Evolutionary conservation across 257 asterid genomes (phyloP).

Genomic region (Fraxinus pennsylvanica): DNA sequence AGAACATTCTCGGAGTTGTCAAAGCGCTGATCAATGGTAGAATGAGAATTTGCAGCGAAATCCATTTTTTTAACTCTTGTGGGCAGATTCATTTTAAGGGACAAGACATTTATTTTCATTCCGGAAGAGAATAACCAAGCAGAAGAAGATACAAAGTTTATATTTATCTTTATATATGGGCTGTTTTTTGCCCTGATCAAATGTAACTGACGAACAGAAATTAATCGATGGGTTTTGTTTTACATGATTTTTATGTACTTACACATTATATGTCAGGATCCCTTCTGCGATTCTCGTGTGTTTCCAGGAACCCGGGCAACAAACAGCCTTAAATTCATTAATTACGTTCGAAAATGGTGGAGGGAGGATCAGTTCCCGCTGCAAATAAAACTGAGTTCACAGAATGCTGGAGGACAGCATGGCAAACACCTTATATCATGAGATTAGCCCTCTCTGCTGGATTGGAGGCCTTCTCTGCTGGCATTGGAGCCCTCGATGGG

Average conservation of each 20-base stretch:
- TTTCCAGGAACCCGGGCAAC: neutral
- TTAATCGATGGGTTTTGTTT: neutral
- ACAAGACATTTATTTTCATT: neutral
- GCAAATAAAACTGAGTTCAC: no score
- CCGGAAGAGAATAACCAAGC: neutral
- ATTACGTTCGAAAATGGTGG: no score
- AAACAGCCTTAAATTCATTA: neutral
- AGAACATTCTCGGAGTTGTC: no score
- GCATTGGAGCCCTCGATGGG: no score
- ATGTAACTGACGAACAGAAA: neutral
- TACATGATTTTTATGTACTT: neutral
- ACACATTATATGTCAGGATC: slow-evolving; percentile 5
- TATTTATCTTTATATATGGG: neutral
- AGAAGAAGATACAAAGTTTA: neutral
- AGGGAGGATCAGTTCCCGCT: no score
- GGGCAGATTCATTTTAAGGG: neutral
- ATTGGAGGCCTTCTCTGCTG: no score
- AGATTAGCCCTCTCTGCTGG: no score
- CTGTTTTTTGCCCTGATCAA: neutral
- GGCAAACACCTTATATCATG: no score
- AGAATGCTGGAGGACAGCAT: no score
- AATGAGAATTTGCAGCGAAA: neutral
- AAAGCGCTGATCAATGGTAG: no score
- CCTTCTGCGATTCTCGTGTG: neutral
- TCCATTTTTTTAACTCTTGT: neutral